Evolutionary conservation across 2,329 filamentous ascomycete genomes (phyloP), one percentile per base, ranked within the genome.

Genomic region (Neopestalotiopsis sp.): DNA sequence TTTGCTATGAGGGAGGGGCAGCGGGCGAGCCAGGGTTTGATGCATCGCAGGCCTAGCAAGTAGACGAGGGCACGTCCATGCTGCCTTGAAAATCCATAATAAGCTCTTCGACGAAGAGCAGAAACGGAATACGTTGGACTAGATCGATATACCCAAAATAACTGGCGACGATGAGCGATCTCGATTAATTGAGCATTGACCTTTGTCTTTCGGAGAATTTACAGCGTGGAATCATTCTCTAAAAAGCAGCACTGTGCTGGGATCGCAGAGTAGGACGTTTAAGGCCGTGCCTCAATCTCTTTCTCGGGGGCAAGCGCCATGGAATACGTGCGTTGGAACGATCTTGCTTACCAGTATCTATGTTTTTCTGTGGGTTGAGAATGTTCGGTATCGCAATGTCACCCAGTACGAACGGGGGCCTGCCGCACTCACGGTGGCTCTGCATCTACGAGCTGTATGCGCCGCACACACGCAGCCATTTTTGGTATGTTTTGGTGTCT

Each of bases 71-170:
- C n/a, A 7, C 45, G 17, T 17, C 17, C 45, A 17, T 20, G 45
- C 17, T 20, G 9, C 17, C 45, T 52, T 9, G 17, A 24, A 9
- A 9, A 52, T 52, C n/a, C 45, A 52, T 52, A 10, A 52, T 52
- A 10, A 52, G 45, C n/a, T 52, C 45, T 52, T 20, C n/a, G 1
- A 38, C 1, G 20, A 17, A 52, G 17, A 52, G 45, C 45, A n/a
- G 17, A 52, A 20, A 52, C 45, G 20, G 5, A 20, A 52, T 52
- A 52, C 45, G 45, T 52, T 52, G 10, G 45, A n/a, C n/a, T 52
- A 52, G 45, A 52, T 52, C 45, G 45, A n/a, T 20, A 52, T 52
- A n/a, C 45, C 45, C 45, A 52, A 52, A 52, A 52, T 52, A 52
- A 52, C 45, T 52, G 45, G 17, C 45, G 45, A 20, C 45, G 45